Evolutionary conservation across 495 filamentous ascomycete species (phyloP).

Genomic region (Talaromyces wortmannii): DNA sequence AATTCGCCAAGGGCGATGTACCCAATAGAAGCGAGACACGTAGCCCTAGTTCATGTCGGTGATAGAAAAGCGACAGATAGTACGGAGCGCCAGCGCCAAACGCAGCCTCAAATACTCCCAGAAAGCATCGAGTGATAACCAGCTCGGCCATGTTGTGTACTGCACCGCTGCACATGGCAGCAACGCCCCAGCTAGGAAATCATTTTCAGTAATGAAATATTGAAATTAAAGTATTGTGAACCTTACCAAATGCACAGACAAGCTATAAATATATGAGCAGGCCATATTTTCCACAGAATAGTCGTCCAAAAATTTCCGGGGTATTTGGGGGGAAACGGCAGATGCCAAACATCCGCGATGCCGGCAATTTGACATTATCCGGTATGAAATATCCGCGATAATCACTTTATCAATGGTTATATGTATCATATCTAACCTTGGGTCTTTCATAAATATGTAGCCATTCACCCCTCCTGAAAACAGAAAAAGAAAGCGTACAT

Average conservation of each 20-base stretch:
- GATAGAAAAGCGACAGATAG: conserved; percentile 69
- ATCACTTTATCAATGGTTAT: neutral
- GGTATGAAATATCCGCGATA: neutral
- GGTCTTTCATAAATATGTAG: neutral
- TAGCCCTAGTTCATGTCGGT: conserved; percentile 61
- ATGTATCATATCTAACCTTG: neutral
- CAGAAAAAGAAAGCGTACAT: conserved; percentile 13
- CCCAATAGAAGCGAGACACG: conserved; percentile 61
- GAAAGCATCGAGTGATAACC: conserved; percentile 50
- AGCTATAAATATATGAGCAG: conserved; percentile 34
- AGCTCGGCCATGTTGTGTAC: conserved; percentile 47
- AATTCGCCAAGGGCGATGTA: conserved; percentile 66
- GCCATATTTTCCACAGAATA: conserved; percentile 50
- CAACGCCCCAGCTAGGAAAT: conserved; percentile 31
- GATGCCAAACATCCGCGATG: too few relatives aligned
- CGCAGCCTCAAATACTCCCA: conserved; percentile 52
- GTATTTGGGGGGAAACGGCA: too few relatives aligned
- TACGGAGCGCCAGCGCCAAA: conserved; percentile 59
- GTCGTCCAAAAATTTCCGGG: conserved; percentile 8
- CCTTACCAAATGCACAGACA: conserved; percentile 26
- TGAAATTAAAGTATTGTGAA: too few relatives aligned
- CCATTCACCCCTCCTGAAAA: conserved; percentile 4
- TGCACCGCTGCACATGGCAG: conserved; percentile 44
- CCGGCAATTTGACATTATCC: too few relatives aligned
- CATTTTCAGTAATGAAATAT: too few relatives aligned